Evolutionary conservation across 805 yeast genomes (phyloP), one percentile per base, ranked within the genome.

Genomic region (Teunomyces lycoperdinae): DNA sequence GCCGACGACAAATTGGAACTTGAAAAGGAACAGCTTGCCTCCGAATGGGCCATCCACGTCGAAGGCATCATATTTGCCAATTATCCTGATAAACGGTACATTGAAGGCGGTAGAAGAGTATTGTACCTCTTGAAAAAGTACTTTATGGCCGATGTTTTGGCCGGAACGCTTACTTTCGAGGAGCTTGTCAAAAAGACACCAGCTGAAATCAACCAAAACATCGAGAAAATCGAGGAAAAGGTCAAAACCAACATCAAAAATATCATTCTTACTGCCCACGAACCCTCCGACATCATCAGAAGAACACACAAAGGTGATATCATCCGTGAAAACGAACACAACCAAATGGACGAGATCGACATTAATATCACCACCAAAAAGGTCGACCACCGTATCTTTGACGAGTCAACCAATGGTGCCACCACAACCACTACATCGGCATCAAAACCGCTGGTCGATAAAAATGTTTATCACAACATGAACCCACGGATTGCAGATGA

Each of bases 281-380:
- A 58, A 28, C 80, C 74, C 29, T 61, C 67, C 27, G 89, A 89
- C 13, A 76, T 83, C 40, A 80, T 88, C 54, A 76, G 89, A 55
- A 76, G 89, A 57, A 88, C 96, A 3, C 96, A 89, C 62, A 87
- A 86, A 63, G 96, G 97, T 24, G 96, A 90, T 51, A 91, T 87
- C 59, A 63, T 87, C n/a, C 76, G 88, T 5, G 95, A 86, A 47
- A 59, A 62, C 44, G 63, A 63, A 41, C 55, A 58, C 28, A 47
- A 49, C n/a, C 51, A 50, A 8, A 47, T 44, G 31, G 64, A 63
- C 13, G 64, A 59, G 17, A 55, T 57, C 30, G 68, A 66, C 40
- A 57, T 55, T 14, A 55, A 54, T 43, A 59, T 71, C 24, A 58
- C 66, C 6, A 58, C 67, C 9, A 58, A 64, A 39, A 63, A 63